Base-by-base conservation (phyloP, 2,329 filamentous ascomycete species). In the Venturiaceae sp. region DNA sequence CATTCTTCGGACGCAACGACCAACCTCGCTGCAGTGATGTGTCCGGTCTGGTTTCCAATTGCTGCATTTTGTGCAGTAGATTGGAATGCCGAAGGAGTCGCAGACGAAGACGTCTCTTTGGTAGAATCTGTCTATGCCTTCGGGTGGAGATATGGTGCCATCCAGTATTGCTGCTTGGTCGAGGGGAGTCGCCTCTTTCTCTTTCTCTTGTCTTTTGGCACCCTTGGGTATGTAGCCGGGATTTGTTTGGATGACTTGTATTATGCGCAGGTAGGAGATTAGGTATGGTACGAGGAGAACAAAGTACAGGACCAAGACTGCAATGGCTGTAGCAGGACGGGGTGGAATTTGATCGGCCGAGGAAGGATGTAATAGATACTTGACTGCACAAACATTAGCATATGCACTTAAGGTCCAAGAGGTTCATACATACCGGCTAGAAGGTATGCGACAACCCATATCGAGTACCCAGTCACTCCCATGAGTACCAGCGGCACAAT, bases 11-110 rank as follows among this genome's bases (percentile, higher is more conserved):
- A 95, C 87, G 67, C 92, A 97, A 46, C 90, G 81, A 54, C 83
- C 83, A 13, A 94, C 76, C 68, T 95, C 89, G 56, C 85, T 85
- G 67, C 88, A 95, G 71, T 97, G 92, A 69, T 96, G 91, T 2
- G 87, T 82, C 3, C 92, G 82, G 67, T 96, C 92, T 0, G 88
- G 85, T 71, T 96, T 97, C 83, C 88, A 96, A 63, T 87, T 89
- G 58, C 82, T 82, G 69, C 92, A 99, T 56, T 83, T 81, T 3
- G 85, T 85, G 73, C 92, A 99, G 84, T 90, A 97, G 33, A 84
- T 82, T 0, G 92, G 92, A n/a, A 86, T 79, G 0, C 94, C 94
- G 65, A 94, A 88, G 13, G 79, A 76, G 66, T 95, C 87, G 72
- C 90, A 96, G 2, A 90, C 80, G 69, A 95, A 97, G 1, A 89